Base-by-base conservation (phyloP, 805 yeast genomes). In the Starmera quercuum region DNA sequence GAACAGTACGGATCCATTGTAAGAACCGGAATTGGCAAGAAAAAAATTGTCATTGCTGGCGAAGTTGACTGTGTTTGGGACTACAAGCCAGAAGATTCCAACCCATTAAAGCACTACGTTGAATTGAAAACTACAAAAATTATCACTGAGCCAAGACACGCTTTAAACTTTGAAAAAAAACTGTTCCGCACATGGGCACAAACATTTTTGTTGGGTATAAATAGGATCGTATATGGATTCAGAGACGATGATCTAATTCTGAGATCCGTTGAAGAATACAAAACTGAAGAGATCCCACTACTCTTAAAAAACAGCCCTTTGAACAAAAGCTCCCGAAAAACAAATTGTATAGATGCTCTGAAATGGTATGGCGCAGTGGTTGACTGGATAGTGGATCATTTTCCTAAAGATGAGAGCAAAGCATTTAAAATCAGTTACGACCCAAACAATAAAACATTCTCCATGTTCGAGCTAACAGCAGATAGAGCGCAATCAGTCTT, bases 31-130 rank as follows among this genome's bases (percentile, higher is more conserved):
- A 75, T 90, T 12, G 96, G 95, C 7, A 70, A 68, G 30, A 69
- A 75, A 14, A 73, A 71, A 41, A 58, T 86, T 29, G 54, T 84
- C 6, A 56, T 87, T 29, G 95, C 87, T 1, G 96, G 95, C 2
- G 97, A 92, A 59, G 84, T 90, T 15, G 97, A 90, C 57, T 82
- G 96, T 54, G 80, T 82, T 9, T 82, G 79, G 71, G 96, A 87
- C 54, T 85, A 74, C 47, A 72, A 78, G 42, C 86, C 88, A 3
- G 67, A 60, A 20, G 59, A 58, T 6, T 35, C 54, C 29, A 56
- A 56, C 33, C 51, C 37, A 16, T 61, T 85, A 29, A 55, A 68
- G 4, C 95, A 85, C 56, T 92, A 92, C 53, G 79, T 80, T 7
- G 97, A 92, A 55, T 63, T 92, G 42, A 90, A 88, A 51, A 84